A percentile compares a stretch with the other conserved stretches of the same genome.
Conservation (phyloP, 2,329 filamentous ascomycete species). For the Chrysoporthe puriensis region DNA sequence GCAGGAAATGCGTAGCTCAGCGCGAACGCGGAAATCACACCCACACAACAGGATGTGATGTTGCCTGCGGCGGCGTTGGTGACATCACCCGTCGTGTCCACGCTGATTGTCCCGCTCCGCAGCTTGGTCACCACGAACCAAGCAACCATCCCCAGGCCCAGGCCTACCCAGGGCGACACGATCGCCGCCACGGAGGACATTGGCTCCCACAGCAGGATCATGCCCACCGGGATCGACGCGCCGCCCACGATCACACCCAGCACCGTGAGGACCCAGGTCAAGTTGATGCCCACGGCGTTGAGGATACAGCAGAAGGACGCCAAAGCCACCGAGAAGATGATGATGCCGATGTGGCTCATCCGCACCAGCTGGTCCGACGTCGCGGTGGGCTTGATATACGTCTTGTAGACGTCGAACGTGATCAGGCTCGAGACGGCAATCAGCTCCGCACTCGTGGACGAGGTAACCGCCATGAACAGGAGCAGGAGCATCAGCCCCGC, state of each 20-base stretch:
- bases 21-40: slow-evolving; percentile 39
- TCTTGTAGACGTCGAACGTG: slow-evolving; percentile 46
- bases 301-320: slow-evolving; percentile 42
- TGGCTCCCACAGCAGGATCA: slow-evolving; percentile 43
- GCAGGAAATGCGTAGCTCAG: slow-evolving; percentile 40
- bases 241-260: slow-evolving; percentile 46
- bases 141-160: slow-evolving; percentile 38
- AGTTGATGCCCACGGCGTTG: slow-evolving; percentile 41
- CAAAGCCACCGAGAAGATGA: slow-evolving; percentile 39
- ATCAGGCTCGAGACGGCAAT: slow-evolving; percentile 45
- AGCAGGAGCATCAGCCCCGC: slow-evolving; percentile 43
- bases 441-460: slow-evolving; percentile 47
- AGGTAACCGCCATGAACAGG: slow-evolving; percentile 53
- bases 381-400: slow-evolving; percentile 41
- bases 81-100: slow-evolving; percentile 41
- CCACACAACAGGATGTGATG: slow-evolving; percentile 40
- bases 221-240: slow-evolving; percentile 40
- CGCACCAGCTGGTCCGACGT: slow-evolving; percentile 38
- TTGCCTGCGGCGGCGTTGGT: slow-evolving; percentile 46
- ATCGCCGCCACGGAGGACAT: slow-evolving; percentile 44
- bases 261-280: slow-evolving; percentile 46
- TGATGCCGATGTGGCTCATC: slow-evolving; percentile 40
- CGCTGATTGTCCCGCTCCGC: slow-evolving; percentile 39
- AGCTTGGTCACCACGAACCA: slow-evolving; percentile 44
- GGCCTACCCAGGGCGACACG: slow-evolving; percentile 40